Base-by-base conservation (phyloP, 2,329 filamentous ascomycete genomes). In the Drechslerella stenobrocha region DNA sequence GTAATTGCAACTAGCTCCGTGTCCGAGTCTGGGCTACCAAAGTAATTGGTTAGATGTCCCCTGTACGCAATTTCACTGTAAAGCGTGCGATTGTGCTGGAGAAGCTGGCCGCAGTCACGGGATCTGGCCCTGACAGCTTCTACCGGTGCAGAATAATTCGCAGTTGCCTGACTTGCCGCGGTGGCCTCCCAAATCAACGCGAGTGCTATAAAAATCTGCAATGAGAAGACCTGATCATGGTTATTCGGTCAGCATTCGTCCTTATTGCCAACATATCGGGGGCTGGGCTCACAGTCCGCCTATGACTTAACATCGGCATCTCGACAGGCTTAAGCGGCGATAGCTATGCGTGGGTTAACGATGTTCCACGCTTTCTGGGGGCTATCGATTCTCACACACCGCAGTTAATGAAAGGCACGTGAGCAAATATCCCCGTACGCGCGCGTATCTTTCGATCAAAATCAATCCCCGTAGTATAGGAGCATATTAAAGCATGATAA, bases 51-150 rank as follows among this genome's bases (percentile, higher is more conserved):
- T 11, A 67, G 28, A 47, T 67, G 63, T 7, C 63, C 63, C 23
- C 52, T 55, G 15, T 67, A 67, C 4, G 50, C 42, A 23, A 67
- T 56, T 26, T 56, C 50, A 5, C 47, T 50, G 22, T 67, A 67
- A 22, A 67, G 35, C 2, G 63, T 67, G 13, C 63, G 51, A 30
- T 67, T 67, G n/a, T 67, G 63, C 40, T 67, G 63, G 7, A 67
- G 50, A 20, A 67, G 63, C 3, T 34, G 46, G n/a, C 28, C 40
- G 28, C 63, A 67, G 35, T 67, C 51, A 1, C 63, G 32, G 20
- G 60, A 37, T 48, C 42, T 67, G 0, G 55, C 18, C 2, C 15
- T 42, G 11, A 60, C 42, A 1, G 37, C 18, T 18, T 32, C 50
- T n/a, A n/a, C n/a, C 2, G 63, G 50, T 15, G 55, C 34, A 1